Percentiles rank a stretch among this genome's conserved stretches.
phyloP scores from a whole-genome alignment of 345 rosid species.

The Reutealis trisperma region DNA sequence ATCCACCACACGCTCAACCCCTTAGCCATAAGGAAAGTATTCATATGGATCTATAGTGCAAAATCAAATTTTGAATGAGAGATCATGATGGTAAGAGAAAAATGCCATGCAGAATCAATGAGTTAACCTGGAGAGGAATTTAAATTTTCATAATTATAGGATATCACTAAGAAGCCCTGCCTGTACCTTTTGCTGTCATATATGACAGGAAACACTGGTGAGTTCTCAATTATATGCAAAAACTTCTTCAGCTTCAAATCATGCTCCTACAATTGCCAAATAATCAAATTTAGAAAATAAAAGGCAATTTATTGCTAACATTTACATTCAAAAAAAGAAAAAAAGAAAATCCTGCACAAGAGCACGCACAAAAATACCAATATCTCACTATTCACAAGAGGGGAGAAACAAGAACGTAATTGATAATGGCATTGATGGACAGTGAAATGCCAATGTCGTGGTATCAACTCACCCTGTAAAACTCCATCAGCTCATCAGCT shows the following conservation, averaged over 20 bases:
- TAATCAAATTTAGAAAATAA: conserved; percentile 4
- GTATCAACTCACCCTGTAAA: conserved; percentile 57
- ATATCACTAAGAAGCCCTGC: conserved; percentile 15
- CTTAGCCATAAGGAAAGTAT: neutral
- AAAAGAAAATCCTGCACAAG: neutral
- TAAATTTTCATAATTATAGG: neutral
- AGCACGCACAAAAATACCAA: conserved; percentile 8
- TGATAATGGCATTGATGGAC: neutral
- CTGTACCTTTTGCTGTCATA: conserved; percentile 71
- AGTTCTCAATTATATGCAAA: conserved; percentile 84
- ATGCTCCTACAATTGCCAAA: conserved; percentile 47
- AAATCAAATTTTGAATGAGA: neutral
- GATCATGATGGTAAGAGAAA: neutral
- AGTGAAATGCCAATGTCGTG: conserved; percentile 2
- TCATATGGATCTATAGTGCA: neutral
- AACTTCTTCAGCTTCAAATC: conserved; percentile 89
- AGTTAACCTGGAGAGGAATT: neutral
- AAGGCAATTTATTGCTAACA: neutral
- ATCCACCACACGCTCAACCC: neutral
- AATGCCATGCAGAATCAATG: neutral
- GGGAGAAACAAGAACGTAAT: neutral
- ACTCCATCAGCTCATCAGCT: conserved; percentile 78
- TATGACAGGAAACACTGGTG: conserved; percentile 83
- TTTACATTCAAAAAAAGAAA: neutral
- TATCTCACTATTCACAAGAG: neutral